Base-by-base conservation (phyloP, 106 monocot species). In the Allium cepa region DNA sequence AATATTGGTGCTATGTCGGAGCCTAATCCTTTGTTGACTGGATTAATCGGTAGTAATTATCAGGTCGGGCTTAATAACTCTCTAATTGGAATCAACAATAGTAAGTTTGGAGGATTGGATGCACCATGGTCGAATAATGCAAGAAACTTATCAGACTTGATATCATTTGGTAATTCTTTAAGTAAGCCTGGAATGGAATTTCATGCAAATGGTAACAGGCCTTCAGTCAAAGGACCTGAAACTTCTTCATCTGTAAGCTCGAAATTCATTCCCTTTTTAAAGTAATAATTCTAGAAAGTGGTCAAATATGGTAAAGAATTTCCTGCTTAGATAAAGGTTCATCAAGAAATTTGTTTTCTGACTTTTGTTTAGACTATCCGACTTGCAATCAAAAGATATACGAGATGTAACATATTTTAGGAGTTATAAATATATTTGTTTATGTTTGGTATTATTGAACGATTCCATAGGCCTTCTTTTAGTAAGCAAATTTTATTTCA, bases 81-180 rank as follows among this genome's bases (percentile, higher is more conserved):
- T 8, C 16, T 69, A 53, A 45, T 26, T 22, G 60, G 60, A 17
- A 26, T 63, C 9, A 36, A 36, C 36, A 68, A 59, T 59, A 69
- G 36, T 36, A 36, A n/a, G 22, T 75, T 36, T 36, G 36, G 36
- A 36, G 36, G 36, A 36, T 36, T 36, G 15, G 53, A 55, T 55
- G 53, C 53, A 12, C 53, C 53, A 11, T 55, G 53, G 53, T 55
- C 53, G 13, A 55, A 55, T 55, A 55, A 46, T 46, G 67, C 36
- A 26, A 79, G 74, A 53, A 80, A 60, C 57, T 74, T 82, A 55
- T 59, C 82, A 8, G 86, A 86, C 48, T 46, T 82, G 8, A 76
- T 76, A 49, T 78, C 81, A 1, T 79, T 79, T 47, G 69, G 51
- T 17, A 59, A 58, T 16, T 59, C 61, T 49, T 52, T 59, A 12